Conservation (phyloP, 345 rosid genomes). For the Clausena lansium region DNA sequence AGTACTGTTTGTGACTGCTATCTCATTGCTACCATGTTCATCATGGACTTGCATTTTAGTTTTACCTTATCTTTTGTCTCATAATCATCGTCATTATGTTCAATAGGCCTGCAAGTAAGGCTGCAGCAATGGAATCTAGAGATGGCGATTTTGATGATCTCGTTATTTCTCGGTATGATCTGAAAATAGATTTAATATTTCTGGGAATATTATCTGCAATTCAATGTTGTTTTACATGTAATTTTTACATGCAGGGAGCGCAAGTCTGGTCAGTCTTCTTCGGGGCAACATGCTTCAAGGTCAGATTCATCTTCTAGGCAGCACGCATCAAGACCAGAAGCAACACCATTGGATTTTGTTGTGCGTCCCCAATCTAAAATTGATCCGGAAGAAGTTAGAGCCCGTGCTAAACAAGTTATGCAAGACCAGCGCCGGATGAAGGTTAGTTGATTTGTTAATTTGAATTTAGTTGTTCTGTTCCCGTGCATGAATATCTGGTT, state of each 20-base stretch:
- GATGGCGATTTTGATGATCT: conserved; percentile 93
- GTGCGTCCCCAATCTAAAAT: conserved; percentile 97
- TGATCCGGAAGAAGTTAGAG: conserved; percentile 83
- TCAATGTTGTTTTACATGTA: background rate
- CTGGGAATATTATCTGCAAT: background rate
- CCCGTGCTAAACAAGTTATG: conserved; percentile 74
- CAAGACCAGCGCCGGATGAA: conserved; percentile 94
- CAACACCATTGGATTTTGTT: conserved; percentile 85
- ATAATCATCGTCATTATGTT: background rate
- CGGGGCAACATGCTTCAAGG: conserved; percentile 58
- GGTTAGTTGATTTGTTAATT: conserved; percentile 39
- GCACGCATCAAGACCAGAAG: conserved; percentile 88
- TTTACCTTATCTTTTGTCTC: background rate
- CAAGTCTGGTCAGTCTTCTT: conserved; percentile 68
- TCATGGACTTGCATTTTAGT: background rate
- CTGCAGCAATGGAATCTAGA: conserved; percentile 71
- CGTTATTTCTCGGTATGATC: conserved; percentile 68
- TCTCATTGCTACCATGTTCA: background rate
- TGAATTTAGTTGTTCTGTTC: background rate
- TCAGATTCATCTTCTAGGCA: conserved; percentile 69
- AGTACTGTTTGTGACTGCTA: conserved; percentile 34
- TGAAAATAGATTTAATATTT: background rate
- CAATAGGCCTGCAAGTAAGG: conserved; percentile 61
- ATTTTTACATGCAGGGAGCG: conserved; percentile 44
- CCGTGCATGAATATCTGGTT: background rate